Evolutionary conservation across 257 asterid species (phyloP).

Genomic region (Anisodus acutangulus): DNA sequence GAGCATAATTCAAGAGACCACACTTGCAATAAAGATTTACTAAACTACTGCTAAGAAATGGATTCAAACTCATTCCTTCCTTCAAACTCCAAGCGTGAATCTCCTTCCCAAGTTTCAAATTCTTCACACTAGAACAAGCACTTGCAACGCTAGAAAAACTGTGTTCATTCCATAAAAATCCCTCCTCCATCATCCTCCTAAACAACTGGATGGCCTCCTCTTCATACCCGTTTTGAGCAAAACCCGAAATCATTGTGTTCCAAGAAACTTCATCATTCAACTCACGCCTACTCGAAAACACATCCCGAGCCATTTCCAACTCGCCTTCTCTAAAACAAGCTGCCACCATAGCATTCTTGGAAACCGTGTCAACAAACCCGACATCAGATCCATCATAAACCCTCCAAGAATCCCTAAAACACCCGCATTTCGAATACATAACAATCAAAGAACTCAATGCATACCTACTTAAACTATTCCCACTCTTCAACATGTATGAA

Average conservation of each 20-base stretch:
- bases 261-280: slow-evolving; percentile 74
- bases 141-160: slow-evolving; percentile 62
- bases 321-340: slow-evolving; percentile 87
- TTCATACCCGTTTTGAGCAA: slow-evolving; percentile 62
- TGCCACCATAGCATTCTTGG: slow-evolving; percentile 77
- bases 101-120: slow-evolving; percentile 69
- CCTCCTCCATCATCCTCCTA: slow-evolving; percentile 57
- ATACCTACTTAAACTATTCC: slow-evolving; percentile 62
- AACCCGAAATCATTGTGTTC: slow-evolving; percentile 86
- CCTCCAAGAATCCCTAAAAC: slow-evolving; percentile 54
- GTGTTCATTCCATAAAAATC: slow-evolving; percentile 61
- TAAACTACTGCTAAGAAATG: slow-evolving; percentile 69
- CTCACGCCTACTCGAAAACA: slow-evolving; percentile 52
- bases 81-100: slow-evolving; percentile 63
- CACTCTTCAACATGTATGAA: slow-evolving; percentile 76
- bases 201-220: slow-evolving; percentile 67
- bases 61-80: slow-evolving; percentile 58
- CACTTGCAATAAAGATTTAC: slow-evolving; percentile 77
- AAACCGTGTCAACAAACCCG: slow-evolving; percentile 57
- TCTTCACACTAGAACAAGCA: slow-evolving; percentile 69
- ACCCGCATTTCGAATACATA: slow-evolving; percentile 89
- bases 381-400: slow-evolving; percentile 47
- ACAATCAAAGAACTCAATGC: slow-evolving; percentile 77
- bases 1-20: slow-evolving; percentile 67
- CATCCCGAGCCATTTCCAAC: slow-evolving; percentile 59